Evolutionary conservation across 495 filamentous ascomycete species (phyloP), one percentile per base, ranked within the genome.

Genomic region (Lichina pygmaea): DNA sequence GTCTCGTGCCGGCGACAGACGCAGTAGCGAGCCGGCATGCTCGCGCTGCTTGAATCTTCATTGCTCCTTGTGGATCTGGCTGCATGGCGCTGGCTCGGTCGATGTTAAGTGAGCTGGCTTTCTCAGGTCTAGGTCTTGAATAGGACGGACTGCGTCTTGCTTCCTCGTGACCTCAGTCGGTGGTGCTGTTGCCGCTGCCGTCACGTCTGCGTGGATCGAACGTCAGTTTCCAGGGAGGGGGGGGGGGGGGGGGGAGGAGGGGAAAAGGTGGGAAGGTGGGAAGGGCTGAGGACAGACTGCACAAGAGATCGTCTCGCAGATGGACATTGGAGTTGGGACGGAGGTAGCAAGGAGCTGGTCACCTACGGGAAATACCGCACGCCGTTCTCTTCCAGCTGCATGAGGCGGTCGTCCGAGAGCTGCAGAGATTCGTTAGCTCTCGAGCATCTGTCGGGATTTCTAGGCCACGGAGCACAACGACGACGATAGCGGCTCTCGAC

Each of bases 291-390:
- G 24, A 4, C 4, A 24, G 24, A 24, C 2, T 24, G 4, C 2
- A 24, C 1, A 24, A 24, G 24, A 24, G 24, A 24, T 4, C 4
- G 4, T 24, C 24, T 24, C 2, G 24, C 4, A 1, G 24, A 24
- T 24, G 4, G 1, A 1, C 24, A 24, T 24, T 24, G 24, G 24
- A 24, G 24, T 4, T 24, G 36, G n/a, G 36, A 39, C 11, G 13
- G 36, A 39, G 36, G 13, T 11, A 39, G 36, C 1, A 44, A 7
- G 8, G 10, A 15, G 13, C 11, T 6, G 36, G 10, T 11, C 34
- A 57, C 57, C 44, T 48, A 59, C 57, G 60, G 59, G 8, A 58
- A 54, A 44, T 62, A 63, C 37, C 56, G 52, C 10, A 63, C 51
- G 3, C 60, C 60, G 6, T 54, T 53, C 34, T 53, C 51, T 45